phyloP scores from a whole-genome alignment of 2,329 filamentous ascomycete genomes.

The Trichoderma brevicompactum region DNA sequence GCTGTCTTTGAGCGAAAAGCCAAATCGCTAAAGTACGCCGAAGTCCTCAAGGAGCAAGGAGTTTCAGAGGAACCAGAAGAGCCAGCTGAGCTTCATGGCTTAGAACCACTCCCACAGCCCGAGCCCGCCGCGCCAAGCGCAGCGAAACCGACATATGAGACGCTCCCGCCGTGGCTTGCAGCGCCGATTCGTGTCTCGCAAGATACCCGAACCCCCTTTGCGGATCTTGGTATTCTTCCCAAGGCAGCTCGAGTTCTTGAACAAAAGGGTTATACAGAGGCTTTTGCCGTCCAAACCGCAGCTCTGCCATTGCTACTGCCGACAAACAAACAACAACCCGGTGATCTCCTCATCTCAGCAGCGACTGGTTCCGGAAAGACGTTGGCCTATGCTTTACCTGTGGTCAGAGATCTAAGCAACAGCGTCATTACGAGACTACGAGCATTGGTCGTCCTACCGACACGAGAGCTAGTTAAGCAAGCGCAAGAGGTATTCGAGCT shows the following conservation, averaged over 20 bases:
- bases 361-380: conserved; percentile 97
- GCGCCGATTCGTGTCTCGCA: conserved; percentile 71
- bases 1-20: conserved; percentile 59
- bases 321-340: conserved; percentile 61
- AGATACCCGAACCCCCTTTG: conserved; percentile 64
- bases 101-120: conserved; percentile 83
- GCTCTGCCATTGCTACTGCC: conserved; percentile 79
- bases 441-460: conserved; percentile 86
- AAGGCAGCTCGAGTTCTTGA: conserved; percentile 66
- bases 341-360: conserved; percentile 87
- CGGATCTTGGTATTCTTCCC: conserved; percentile 63
- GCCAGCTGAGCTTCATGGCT: conserved; percentile 59
- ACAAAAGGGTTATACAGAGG: conserved; percentile 55
- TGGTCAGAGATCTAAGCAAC: conserved; percentile 75
- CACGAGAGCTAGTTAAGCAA: conserved; percentile 86
- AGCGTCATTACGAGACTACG: conserved; percentile 68
- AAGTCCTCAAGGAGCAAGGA: conserved; percentile 42
- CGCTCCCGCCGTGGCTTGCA: conserved; percentile 80
- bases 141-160: conserved; percentile 71
- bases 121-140: conserved; percentile 61
- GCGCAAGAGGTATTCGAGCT: conserved; percentile 77
- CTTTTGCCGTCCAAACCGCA: conserved; percentile 50
- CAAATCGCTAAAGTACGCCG: conserved; percentile 58
- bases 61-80: conserved; percentile 47
- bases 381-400: conserved; percentile 83